Percentiles rank a stretch among this genome's conserved stretches.
phyloP scores from a whole-genome alignment of 163 green algal genomes.

The Chlorella variabilis region DNA sequence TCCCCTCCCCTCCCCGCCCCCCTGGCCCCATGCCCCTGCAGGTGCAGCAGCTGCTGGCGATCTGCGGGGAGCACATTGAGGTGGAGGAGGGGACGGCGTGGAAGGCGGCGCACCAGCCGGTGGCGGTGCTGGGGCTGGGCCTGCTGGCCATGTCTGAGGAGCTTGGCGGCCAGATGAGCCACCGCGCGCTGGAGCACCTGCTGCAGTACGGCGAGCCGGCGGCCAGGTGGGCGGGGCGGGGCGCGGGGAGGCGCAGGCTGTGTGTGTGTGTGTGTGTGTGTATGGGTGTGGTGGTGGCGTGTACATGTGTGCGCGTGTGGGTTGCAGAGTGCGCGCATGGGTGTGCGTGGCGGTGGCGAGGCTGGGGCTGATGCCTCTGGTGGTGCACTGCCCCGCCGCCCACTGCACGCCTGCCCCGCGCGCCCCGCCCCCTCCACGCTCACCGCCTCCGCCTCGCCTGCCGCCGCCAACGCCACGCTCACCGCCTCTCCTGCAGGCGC shows the following conservation, averaged over 20 bases:
- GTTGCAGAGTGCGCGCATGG: no score
- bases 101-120: slow-evolving; percentile 77
- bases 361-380: no score
- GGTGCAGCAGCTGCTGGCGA: slow-evolving; percentile 52
- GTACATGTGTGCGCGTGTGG: no score
- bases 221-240: slow-evolving; percentile 44
- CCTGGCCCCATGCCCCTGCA: neutral
- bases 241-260: neutral
- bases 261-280: no score
- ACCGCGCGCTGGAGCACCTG: slow-evolving; percentile 93
- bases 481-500: slow-evolving; percentile 43
- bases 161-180: slow-evolving; percentile 89
- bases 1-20: neutral
- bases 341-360: no score
- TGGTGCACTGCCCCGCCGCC: no score
- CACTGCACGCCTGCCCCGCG: no score
- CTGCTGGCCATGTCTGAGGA: slow-evolving; percentile 96
- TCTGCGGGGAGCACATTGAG: slow-evolving; percentile 91
- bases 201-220: slow-evolving; percentile 92
- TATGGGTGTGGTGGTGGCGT: no score
- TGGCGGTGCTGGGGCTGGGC: slow-evolving; percentile 90
- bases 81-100: slow-evolving; percentile 60
- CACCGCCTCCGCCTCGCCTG: neutral
- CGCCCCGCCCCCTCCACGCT: neutral
- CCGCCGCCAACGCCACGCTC: no score